Conservation (phyloP, 352 stramenopile species). For the Pythium biforme region DNA sequence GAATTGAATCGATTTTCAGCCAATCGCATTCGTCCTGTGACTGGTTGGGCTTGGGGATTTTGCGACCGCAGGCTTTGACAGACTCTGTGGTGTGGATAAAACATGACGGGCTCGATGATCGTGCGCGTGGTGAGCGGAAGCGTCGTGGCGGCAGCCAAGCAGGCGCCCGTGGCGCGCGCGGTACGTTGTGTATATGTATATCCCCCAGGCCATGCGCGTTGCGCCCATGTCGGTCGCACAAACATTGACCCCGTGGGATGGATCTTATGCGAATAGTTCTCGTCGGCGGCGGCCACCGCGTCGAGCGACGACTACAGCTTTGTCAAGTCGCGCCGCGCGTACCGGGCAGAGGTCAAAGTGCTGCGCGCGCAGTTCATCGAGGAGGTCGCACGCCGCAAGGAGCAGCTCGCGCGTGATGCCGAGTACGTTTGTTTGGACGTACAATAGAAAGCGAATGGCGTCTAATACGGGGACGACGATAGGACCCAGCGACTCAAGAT, state of each 20-base stretch:
- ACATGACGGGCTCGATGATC: conserved; percentile 28
- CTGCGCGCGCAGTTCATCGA: conserved; percentile 77
- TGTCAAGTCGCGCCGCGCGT: conserved; percentile 66
- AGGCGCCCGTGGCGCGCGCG: conserved; percentile 20
- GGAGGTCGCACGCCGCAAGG: conserved; percentile 61
- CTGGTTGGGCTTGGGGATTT: conserved; percentile 24
- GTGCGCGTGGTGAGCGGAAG: conserved; percentile 16
- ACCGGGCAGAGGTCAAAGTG: conserved; percentile 60
- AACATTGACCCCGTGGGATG: conserved; percentile 1
- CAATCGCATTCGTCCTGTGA: conserved; percentile 16
- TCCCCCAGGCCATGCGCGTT: background rate
- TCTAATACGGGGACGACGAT: too few relatives aligned
- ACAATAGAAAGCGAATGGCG: background rate
- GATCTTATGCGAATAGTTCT: conserved; percentile 32
- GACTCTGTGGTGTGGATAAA: conserved; percentile 21
- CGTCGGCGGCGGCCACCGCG: conserved; percentile 30
- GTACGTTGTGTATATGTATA: conserved; percentile 8
- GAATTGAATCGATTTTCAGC: conserved; percentile 23
- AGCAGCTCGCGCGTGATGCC: conserved; percentile 83
- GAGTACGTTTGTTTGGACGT: conserved; percentile 40
- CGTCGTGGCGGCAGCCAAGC: conserved; percentile 23
- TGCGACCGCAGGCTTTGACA: background rate
- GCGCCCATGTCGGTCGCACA: background rate
- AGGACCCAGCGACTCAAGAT: conserved; percentile 79
- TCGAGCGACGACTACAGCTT: conserved; percentile 61